Percentiles rank a stretch among this genome's conserved stretches.
Evolutionary conservation across 768 basidiomycete species (phyloP).

Genomic region (Dioszegia crocea): DNA sequence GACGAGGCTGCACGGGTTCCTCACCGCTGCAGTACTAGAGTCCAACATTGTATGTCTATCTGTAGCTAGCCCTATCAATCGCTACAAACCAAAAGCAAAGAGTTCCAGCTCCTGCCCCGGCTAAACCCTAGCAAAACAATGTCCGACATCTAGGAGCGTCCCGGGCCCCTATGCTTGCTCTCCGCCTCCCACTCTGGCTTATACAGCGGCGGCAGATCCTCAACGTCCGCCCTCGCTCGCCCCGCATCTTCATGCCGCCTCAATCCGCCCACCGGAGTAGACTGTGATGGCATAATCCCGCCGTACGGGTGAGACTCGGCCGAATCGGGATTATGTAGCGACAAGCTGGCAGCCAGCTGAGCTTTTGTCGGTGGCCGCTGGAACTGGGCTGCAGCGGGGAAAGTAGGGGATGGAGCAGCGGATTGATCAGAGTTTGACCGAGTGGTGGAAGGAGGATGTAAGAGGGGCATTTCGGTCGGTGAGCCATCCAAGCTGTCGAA

Average conservation of each 20-base stretch:
- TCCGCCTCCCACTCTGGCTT: slow-evolving; percentile 28
- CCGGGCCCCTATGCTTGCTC: neutral
- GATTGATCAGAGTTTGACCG: neutral
- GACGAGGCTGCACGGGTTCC: too few relatives aligned
- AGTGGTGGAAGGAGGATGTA: neutral
- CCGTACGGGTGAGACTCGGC: slow-evolving; percentile 8
- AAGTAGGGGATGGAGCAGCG: neutral
- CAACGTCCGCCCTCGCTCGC: slow-evolving; percentile 14
- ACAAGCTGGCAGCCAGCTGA: slow-evolving; percentile 28
- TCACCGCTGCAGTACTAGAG: too few relatives aligned
- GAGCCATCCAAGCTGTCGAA: neutral
- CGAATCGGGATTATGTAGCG: slow-evolving; percentile 23
- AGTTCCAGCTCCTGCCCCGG: too few relatives aligned
- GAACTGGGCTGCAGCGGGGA: neutral
- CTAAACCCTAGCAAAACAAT: too few relatives aligned
- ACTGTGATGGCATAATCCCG: slow-evolving; percentile 2
- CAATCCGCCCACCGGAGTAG: slow-evolving; percentile 32
- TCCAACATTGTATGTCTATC: too few relatives aligned
- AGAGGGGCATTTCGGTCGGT: neutral
- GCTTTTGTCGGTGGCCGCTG: slow-evolving; percentile 22
- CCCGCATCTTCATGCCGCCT: slow-evolving; percentile 40
- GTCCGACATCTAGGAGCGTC: too few relatives aligned
- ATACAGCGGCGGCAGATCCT: slow-evolving; percentile 42
- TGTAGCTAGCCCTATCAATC: too few relatives aligned
- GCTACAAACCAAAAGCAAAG: too few relatives aligned